A percentile compares a stretch with the other conserved stretches of the same genome.
Evolutionary conservation across 768 basidiomycete species (phyloP).

Genomic region (Trametes villosa): DNA sequence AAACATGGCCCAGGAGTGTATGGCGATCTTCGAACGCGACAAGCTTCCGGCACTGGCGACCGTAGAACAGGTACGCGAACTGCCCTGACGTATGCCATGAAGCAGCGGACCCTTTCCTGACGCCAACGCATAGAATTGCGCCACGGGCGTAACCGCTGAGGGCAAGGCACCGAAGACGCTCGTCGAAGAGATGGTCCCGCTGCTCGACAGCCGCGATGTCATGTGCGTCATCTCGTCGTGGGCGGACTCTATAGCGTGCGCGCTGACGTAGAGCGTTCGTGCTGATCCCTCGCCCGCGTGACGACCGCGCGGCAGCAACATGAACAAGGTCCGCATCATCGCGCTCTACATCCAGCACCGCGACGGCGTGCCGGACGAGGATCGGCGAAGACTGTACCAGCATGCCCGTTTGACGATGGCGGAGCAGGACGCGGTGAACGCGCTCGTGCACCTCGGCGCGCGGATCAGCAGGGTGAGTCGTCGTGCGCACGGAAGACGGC

Average conservation of each 20-base stretch:
- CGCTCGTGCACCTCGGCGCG: slow-evolving; percentile 79
- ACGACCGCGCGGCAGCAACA: slow-evolving; percentile 54
- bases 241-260: neutral
- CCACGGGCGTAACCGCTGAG: slow-evolving; percentile 89
- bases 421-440: slow-evolving; percentile 94
- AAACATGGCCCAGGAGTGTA: slow-evolving; percentile 97
- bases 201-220: slow-evolving; percentile 86
- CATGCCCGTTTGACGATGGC: slow-evolving; percentile 86
- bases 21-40: slow-evolving; percentile 89
- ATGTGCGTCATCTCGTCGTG: slow-evolving; percentile 53
- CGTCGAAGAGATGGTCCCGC: slow-evolving; percentile 98
- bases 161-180: slow-evolving; percentile 94
- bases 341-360: slow-evolving; percentile 93
- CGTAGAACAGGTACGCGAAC: slow-evolving; percentile 78
- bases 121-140: slow-evolving; percentile 70
- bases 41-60: slow-evolving; percentile 82
- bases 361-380: slow-evolving; percentile 98
- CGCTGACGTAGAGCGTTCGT: slow-evolving; percentile 15
- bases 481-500: neutral
- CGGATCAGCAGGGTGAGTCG: slow-evolving; percentile 78
- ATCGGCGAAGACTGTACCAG: slow-evolving; percentile 91
- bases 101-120: neutral
- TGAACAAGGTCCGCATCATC: slow-evolving; percentile 95
- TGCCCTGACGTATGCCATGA: neutral
- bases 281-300: slow-evolving; percentile 6